These are phyloP conservation scores for Mentha longifolia DNA, from an alignment of 257 asterid genomes.

Conservation along the genomic window DNA sequence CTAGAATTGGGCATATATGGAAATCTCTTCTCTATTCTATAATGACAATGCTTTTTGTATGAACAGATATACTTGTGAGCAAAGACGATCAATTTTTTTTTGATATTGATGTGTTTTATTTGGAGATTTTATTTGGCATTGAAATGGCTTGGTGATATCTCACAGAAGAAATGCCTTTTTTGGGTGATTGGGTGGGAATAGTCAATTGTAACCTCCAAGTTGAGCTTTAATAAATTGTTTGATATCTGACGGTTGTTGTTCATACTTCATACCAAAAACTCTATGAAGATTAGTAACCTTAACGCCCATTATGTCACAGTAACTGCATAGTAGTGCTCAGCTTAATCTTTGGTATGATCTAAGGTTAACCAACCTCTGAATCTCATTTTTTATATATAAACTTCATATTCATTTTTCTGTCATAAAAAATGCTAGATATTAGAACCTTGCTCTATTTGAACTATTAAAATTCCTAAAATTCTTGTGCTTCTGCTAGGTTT, in stretches of 20 bases:
- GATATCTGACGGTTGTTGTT: slow-evolving; percentile 11
- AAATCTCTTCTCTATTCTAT: slow-evolving; percentile 1
- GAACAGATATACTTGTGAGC: background rate
- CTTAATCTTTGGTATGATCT: background rate
- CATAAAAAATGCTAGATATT: background rate
- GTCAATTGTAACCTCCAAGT: background rate
- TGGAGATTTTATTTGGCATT: background rate
- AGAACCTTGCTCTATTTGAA: background rate
- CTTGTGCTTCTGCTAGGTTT: slow-evolving; percentile 21
- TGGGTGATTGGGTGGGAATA: background rate
- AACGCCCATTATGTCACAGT: background rate
- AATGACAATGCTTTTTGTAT: background rate
- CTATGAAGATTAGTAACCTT: slow-evolving; percentile 9
- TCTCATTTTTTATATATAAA: background rate
- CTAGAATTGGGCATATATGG: slow-evolving; percentile 11
- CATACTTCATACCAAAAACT: slow-evolving; percentile 1
- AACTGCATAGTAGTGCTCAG: background rate
- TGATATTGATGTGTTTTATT: background rate
- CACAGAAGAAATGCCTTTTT: background rate
- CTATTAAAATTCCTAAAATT: background rate
- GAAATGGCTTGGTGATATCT: slow-evolving; percentile 8
- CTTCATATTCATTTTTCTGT: background rate
- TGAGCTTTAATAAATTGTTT: slow-evolving; percentile 8
- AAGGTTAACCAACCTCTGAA: slow-evolving; percentile 8
- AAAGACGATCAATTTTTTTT: background rate